Conservation (phyloP, 805 yeast genomes). For the Monosporozyma unispora region DNA sequence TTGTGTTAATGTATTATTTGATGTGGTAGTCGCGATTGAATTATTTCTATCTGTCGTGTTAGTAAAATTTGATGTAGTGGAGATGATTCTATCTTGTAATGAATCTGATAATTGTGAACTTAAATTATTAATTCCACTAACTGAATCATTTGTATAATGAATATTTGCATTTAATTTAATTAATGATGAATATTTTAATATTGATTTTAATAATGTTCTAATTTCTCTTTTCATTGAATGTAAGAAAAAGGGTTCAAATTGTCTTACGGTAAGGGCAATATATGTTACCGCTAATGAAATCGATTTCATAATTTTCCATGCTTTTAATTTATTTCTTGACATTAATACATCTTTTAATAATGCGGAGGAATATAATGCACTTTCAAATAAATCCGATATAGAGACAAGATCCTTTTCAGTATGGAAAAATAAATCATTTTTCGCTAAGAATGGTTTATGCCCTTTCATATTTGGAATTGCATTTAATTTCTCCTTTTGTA, state of each 20-base stretch:
- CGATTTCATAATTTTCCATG: neutral
- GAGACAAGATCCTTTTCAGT: conserved; percentile 45
- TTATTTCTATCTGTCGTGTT: neutral
- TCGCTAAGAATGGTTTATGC: conserved; percentile 19
- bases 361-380: neutral
- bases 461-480: conserved; percentile 6
- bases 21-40: neutral
- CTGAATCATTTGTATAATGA: neutral
- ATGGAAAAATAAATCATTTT: conserved; percentile 43
- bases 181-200: neutral
- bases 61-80: neutral
- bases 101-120: neutral
- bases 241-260: neutral
- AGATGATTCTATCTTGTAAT: neutral
- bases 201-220: neutral
- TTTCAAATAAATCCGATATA: neutral
- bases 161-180: neutral
- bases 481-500: conserved; percentile 6
- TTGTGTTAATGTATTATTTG: neutral
- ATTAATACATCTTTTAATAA: neutral
- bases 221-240: neutral
- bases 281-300: neutral
- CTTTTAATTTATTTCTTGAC: conserved; percentile 1
- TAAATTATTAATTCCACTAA: neutral
- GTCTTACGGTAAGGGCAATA: neutral